These are phyloP conservation scores for Zangia roseola DNA, from an alignment of 768 basidiomycete genomes.

Conservation along the genomic window DNA sequence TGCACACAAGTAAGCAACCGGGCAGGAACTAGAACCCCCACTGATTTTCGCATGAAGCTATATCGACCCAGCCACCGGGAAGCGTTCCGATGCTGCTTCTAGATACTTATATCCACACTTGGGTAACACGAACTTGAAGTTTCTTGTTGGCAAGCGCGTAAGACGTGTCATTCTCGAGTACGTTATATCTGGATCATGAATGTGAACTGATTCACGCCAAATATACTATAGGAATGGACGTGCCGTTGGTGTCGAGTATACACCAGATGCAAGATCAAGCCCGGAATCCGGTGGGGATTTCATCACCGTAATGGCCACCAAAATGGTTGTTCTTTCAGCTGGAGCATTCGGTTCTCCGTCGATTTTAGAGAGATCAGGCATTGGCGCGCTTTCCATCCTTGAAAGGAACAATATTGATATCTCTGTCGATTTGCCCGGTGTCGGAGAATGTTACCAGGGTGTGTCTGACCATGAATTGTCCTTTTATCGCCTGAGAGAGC, in stretches of 20 bases:
- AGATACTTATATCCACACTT: constrained; percentile 36
- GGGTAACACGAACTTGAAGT: constrained; percentile 28
- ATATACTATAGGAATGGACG: constrained; percentile 26
- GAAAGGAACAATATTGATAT: constrained; percentile 26
- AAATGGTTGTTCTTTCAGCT: constrained; percentile 39
- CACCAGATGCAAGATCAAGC: constrained; percentile 24
- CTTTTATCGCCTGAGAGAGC: no score
- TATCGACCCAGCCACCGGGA: constrained; percentile 43
- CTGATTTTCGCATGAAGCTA: constrained; percentile 39
- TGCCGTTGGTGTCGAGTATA: constrained; percentile 40
- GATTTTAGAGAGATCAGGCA: constrained; percentile 54
- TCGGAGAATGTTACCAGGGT: constrained; percentile 45
- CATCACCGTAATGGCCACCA: constrained; percentile 26
- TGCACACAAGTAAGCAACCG: constrained; percentile 11
- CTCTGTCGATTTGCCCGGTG: constrained; percentile 39
- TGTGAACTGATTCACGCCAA: background rate
- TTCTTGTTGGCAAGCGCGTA: constrained; percentile 33
- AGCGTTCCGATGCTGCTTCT: constrained; percentile 34
- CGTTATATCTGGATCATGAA: background rate
- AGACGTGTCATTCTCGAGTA: constrained; percentile 39
- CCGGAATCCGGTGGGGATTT: constrained; percentile 9
- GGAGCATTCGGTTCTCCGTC: constrained; percentile 45
- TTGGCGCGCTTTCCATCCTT: constrained; percentile 35
- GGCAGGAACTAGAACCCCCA: background rate
- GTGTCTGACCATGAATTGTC: background rate